Base-by-base conservation (phyloP, 2,329 filamentous ascomycete genomes). In the Biscogniauxia mediterranea region DNA sequence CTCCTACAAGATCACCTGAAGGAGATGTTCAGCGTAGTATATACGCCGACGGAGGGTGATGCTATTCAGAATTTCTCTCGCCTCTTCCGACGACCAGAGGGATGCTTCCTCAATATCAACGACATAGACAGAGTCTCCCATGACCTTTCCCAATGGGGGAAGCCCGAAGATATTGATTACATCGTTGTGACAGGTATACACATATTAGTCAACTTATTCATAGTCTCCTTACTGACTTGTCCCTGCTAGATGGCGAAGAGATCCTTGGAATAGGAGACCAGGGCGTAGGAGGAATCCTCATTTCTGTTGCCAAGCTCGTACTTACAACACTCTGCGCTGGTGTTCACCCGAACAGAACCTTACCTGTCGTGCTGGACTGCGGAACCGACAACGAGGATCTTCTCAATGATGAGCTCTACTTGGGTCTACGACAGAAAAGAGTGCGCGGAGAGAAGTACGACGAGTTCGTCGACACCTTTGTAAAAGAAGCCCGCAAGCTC, bases 181-280 rank as follows among this genome's bases (percentile, higher is more conserved):
- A 95, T 97, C 64, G 92, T 95, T 5, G 91, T 95, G 6, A 92
- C 89, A 52, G 92, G 93, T 81, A 79, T 79, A 64, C 25, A 2
- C 19, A 3, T 6, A 5, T n/a, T 21, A 19, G 3, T 46, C 8
- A 23, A 9, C 13, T 46, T 9, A 7, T 20, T 23, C 11, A 58
- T 23, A 54, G 11, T 53, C 2, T 42, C n/a, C 3, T 21, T 17
- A 55, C 5, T 28, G 13, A 17, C 67, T 73, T 23, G 75, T 54
- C 25, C 19, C 8, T 1, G 13, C 3, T 55, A 82, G 80, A 86
- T 65, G 84, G 85, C 6, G 84, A 87, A 64, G 81, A 93, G 77
- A 96, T 96, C 54, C 81, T 96, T 0, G 92, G 93, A 1, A 96
- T 96, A 61, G 92, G 93, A 1, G 93, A 96, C 70, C 92, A 96